Conservation (phyloP, 2,329 filamentous ascomycete species). For the Didymella segeticola region DNA sequence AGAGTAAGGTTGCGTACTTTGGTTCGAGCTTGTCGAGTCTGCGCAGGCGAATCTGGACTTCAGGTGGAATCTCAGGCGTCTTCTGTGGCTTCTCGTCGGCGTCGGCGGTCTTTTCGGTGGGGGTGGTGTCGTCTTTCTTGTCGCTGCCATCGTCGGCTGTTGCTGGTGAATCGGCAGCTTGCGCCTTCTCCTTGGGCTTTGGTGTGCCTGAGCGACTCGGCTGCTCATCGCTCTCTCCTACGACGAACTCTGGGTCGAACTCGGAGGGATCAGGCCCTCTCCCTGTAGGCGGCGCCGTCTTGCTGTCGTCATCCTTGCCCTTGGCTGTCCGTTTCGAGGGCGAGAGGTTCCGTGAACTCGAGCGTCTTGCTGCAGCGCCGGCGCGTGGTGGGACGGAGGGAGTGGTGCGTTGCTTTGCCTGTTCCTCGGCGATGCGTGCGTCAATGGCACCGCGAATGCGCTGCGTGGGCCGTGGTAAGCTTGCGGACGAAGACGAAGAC, state of each 20-base stretch:
- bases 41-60: slow-evolving; percentile 76
- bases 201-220: slow-evolving; percentile 69
- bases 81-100: slow-evolving; percentile 35
- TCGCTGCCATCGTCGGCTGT: slow-evolving; percentile 32
- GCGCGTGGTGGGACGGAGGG: slow-evolving; percentile 54
- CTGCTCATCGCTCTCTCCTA: slow-evolving; percentile 79
- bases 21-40: slow-evolving; percentile 90
- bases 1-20: slow-evolving; percentile 67
- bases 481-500: no score
- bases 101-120: slow-evolving; percentile 39
- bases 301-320: slow-evolving; percentile 42
- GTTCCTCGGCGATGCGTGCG: slow-evolving; percentile 87
- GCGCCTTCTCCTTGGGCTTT: slow-evolving; percentile 53
- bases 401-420: slow-evolving; percentile 73
- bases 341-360: slow-evolving; percentile 53
- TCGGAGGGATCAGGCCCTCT: slow-evolving; percentile 80
- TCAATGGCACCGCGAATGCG: slow-evolving; percentile 86
- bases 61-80: slow-evolving; percentile 70
- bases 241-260: slow-evolving; percentile 84
- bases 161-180: slow-evolving; percentile 25
- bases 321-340: slow-evolving; percentile 44
- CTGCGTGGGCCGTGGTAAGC: slow-evolving; percentile 54
- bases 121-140: slow-evolving; percentile 46
- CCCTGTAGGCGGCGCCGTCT: slow-evolving; percentile 54
- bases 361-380: slow-evolving; percentile 54